Base-by-base conservation (phyloP, 371 early-diverging fungal genomes). In the Zychaea mexicana region DNA sequence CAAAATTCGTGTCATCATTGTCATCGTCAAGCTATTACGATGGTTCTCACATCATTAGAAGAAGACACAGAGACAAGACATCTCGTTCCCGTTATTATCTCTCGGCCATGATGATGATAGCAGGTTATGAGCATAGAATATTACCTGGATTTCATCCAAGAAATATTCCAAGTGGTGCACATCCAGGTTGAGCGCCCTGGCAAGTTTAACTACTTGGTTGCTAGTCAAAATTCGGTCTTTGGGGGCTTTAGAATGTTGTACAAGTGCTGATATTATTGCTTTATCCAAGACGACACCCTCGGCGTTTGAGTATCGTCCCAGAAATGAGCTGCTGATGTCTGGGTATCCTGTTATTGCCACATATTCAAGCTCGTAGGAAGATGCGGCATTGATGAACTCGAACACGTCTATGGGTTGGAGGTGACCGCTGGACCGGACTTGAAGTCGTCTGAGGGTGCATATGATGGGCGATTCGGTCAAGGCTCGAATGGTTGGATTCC, bases 161-260 rank as follows among this genome's bases (percentile, higher is more conserved):
- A 56, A 9, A 12, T 3, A 0, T 21, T 56, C 56, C 32, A 56
- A 36, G 10, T 56, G n/a, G 10, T 4, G 10, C 2, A 56, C 36
- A 19, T 56, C 36, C 56, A 56, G 17, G 36, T 56, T 21, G 8
- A 56, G 24, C 2, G 56, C 56, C 6, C 36, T 56, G 0, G 56
- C 56, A 1, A 56, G 36, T n/a, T 36, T 21, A 15, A 36, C 10
- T 1, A 56, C 4, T 36, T 56, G 36, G 10, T 33, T 21, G 10
- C 56, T 36, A 2, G 56, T 56, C 56, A 56, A 31, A 6, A 8
- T 21, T 33, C 56, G 28, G 22, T 56, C 56, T 36, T 56, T 36
- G 13, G 56, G 56, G 3, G 38, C 22, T 3, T 21, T 22, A 5
- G 15, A 21, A 13, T 56, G 36, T 24, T 56, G 19, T 0, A 26